Evolutionary conservation across 2,329 filamentous ascomycete genomes (phyloP), one percentile per base, ranked within the genome.

Genomic region (Hymenoscyphus occultus): DNA sequence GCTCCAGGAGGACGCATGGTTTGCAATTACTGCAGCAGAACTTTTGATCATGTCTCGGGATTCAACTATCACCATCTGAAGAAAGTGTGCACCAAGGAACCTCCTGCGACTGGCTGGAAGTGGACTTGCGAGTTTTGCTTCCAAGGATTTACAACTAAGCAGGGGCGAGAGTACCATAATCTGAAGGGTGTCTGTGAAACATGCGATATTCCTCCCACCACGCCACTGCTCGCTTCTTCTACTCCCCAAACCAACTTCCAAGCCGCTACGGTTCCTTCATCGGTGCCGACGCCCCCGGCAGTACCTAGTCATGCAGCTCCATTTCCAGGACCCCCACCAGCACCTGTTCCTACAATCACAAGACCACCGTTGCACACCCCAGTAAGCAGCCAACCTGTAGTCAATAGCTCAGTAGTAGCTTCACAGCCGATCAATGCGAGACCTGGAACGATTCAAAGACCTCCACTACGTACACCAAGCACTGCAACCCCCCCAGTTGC

Each of bases 61-160:
- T 67, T 59, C 39, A 64, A 67, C 39, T 64, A 67, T 42, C 69
- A 71, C 60, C 42, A 68, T 5, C 28, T 54, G 10, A 69, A 70
- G 59, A 67, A 65, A 54, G 39, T 64, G 2, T 71, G 69, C 31
- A 35, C 59, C 3, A 70, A 70, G 45, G 61, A 35, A 10, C 60
- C 62, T 9, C 68, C 65, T 12, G 10, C 51, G 19, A 64, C 63
- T 31, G 66, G 65, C 7, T 69, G 62, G 56, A 72, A 70, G 39
- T 70, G 58, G 56, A 40, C 39, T 13, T 72, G 70, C 32, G 13
- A 19, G 2, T 67, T 67, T 39, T 72, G 70, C 54, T 40, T 56
- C 12, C 65, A 69, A 48, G 65, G 65, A n/a, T 72, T 72, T 57
- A 71, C 68, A 32, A 67, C 65, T 16, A 71, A 69, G 39, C 68